These are phyloP conservation scores for Peronospora destructor DNA, from an alignment of 352 stramenopile genomes.

Conservation along the genomic window DNA sequence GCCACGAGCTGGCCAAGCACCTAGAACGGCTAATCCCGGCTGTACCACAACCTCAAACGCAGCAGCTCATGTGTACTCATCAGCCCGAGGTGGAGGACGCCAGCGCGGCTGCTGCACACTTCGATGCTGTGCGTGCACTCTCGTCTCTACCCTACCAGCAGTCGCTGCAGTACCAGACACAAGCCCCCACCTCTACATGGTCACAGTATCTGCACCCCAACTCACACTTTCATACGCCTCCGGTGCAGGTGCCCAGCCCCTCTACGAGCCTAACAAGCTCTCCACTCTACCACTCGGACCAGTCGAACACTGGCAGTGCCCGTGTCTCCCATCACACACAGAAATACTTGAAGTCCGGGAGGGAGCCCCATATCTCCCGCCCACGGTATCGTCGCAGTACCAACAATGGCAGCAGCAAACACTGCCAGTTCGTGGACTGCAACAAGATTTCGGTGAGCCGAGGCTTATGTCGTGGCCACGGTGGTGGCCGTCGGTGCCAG, in stretches of 20 bases:
- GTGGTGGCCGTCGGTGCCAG: conserved; percentile 51
- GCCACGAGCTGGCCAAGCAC: conserved; percentile 44
- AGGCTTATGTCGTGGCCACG: conserved; percentile 52
- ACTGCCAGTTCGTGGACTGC: conserved; percentile 46
- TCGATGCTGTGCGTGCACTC: conserved; percentile 21
- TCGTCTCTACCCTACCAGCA: conserved; percentile 20
- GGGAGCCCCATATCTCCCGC: conserved; percentile 6
- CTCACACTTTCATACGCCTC: conserved; percentile 24
- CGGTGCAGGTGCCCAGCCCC: not conserved
- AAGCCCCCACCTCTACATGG: conserved; percentile 10
- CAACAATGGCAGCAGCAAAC: conserved; percentile 38
- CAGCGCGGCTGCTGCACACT: conserved; percentile 5
- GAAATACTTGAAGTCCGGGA: conserved; percentile 9
- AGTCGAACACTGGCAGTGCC: conserved; percentile 18
- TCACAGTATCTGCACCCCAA: conserved; percentile 28
- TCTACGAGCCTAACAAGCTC: conserved; percentile 5
- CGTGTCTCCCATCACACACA: conserved; percentile 18
- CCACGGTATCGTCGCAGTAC: conserved; percentile 30
- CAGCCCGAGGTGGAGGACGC: conserved; percentile 4
- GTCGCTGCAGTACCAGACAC: conserved; percentile 5
- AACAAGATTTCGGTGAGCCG: conserved; percentile 57
- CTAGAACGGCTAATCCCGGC: conserved; percentile 37
- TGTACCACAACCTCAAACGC: not conserved
- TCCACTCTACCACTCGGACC: conserved; percentile 31
- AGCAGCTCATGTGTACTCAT: conserved; percentile 11